Evolutionary conservation across 2,329 filamentous ascomycete species (phyloP).

Genomic region (Pseudogymnoascus sp.): DNA sequence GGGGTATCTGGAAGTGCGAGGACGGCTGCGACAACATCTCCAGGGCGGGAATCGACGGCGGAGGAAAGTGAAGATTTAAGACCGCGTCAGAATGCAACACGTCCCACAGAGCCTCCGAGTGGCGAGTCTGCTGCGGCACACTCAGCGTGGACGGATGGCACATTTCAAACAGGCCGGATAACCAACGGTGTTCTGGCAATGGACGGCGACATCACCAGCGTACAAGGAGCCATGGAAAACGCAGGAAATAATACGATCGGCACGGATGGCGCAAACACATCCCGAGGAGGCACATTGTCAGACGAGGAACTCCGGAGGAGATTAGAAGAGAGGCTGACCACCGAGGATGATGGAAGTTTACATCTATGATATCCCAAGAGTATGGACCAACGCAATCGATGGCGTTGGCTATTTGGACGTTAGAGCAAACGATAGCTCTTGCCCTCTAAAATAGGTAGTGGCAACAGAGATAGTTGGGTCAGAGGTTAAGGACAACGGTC

Average conservation of each 20-base stretch:
- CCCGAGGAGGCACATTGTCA: conserved; percentile 39
- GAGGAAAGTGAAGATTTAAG: conserved; percentile 16
- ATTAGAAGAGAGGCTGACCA: conserved; percentile 46
- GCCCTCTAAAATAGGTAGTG: not conserved
- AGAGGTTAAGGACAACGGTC: not conserved
- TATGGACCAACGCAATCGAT: not conserved
- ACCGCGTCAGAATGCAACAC: not conserved
- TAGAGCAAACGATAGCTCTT: not conserved
- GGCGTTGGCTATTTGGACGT: not conserved
- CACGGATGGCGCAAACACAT: not conserved
- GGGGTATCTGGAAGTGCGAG: conserved; percentile 18
- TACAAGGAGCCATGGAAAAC: conserved; percentile 5
- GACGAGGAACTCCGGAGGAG: conserved; percentile 51
- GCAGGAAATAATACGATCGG: conserved; percentile 10
- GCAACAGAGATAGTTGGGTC: not conserved
- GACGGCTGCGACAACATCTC: conserved; percentile 14
- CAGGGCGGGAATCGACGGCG: conserved; percentile 18
- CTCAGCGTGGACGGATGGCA: conserved; percentile 52
- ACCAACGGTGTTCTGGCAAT: conserved; percentile 42
- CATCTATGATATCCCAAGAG: conserved; percentile 42
- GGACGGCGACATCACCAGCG: conserved; percentile 26
- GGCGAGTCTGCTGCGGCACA: conserved; percentile 11
- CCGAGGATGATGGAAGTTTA: conserved; percentile 48
- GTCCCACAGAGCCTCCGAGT: conserved; percentile 5
- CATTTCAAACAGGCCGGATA: conserved; percentile 52